Evolutionary conservation across 305 asterid genomes (phyloP), one percentile per base, ranked within the genome.

Genomic region (Plantago lanceolata): DNA sequence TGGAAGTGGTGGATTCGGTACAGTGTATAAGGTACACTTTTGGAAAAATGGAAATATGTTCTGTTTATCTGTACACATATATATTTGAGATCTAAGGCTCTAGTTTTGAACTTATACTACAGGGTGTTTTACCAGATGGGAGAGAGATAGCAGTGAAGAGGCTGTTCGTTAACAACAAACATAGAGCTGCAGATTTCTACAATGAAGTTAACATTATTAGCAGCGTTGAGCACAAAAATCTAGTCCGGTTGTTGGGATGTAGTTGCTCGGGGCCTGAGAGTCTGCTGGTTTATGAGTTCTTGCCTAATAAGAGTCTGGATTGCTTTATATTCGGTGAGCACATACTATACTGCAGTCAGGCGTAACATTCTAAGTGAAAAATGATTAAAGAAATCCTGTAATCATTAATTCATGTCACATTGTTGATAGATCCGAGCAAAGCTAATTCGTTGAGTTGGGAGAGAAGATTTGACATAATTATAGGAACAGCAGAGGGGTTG

Each of bases 141-240:
- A 80, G 93, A 72, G 95, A 85, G 63, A 80, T 88, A 7, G 98
- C 96, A 0, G 89, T 89, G 37, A 91, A 91, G 77, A 85, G 95
- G 79, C 87, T 91, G 0, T 91, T 83, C 83, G 78, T 76, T 52
- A 83, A 86, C 79, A 83, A 79, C 74, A 81, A 77, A 67, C 87
- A 85, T 37, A 81, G 95, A 80, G 92, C 87, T 57, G 86, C 79
- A 19, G 89, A 86, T 77, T 91, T 91, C 85, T 87, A 79, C 76
- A 87, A 87, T 48, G 96, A 92, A 81, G 89, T 92, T 9, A 89
- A 89, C 84, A 85, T 92, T 44, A 85, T 92, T 66, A 89, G 93
- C 43, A 78, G 89, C 3, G 72, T 89, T 1, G 84, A 85, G 67
- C 96, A 92, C 74, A 87, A 82, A 57, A 89, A 92, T 45, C 77